phyloP scores from a whole-genome alignment of 2,329 filamentous ascomycete genomes.

The Colletotrichum sp. region DNA sequence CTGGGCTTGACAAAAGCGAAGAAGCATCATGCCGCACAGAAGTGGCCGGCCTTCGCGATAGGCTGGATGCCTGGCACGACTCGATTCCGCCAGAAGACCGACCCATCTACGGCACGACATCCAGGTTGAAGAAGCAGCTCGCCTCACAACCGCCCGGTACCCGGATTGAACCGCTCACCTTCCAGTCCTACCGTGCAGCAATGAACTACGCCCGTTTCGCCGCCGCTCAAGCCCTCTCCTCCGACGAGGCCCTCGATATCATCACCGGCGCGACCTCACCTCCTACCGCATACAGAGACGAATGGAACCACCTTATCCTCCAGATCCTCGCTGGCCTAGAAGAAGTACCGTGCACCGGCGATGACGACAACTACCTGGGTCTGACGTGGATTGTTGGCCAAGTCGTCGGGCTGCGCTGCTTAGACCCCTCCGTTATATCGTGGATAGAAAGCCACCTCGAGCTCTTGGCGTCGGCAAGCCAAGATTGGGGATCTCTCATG shows the following conservation, averaged over 20 bases:
- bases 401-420: neutral
- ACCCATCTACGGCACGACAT: neutral
- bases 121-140: neutral
- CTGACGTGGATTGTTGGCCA: neutral
- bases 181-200: neutral
- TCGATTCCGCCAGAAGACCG: neutral
- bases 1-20: neutral
- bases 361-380: neutral
- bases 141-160: accelerated
- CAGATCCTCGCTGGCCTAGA: neutral
- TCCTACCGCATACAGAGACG: neutral
- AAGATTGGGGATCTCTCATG: neutral
- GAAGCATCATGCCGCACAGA: neutral
- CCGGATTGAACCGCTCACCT: neutral
- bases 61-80: neutral
- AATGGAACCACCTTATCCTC: neutral
- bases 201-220: neutral
- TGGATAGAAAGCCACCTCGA: neutral
- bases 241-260: neutral
- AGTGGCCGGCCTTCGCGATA: neutral
- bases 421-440: neutral
- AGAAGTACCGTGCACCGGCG: neutral
- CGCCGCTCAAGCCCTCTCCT: neutral
- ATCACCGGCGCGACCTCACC: neutral
- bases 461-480: neutral